Evolutionary conservation across 2,329 filamentous ascomycete species (phyloP).

Genomic region (Neocatenulostroma microsporum): DNA sequence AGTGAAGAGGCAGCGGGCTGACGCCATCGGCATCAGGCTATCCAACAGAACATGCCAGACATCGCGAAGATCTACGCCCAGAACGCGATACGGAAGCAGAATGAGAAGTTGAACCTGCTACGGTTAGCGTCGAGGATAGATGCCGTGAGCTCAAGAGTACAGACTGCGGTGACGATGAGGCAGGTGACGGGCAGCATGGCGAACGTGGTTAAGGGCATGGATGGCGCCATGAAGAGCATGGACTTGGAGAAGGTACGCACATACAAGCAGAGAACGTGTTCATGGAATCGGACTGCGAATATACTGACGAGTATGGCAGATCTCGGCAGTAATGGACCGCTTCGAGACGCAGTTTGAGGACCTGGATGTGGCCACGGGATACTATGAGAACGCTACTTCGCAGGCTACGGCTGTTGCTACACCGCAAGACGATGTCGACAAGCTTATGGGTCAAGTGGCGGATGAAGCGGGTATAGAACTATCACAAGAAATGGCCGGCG

Average conservation of each 20-base stretch:
- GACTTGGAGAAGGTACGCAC: constrained; percentile 51
- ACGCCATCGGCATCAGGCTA: constrained; percentile 37
- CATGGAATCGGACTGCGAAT: not conserved
- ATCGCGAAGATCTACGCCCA: constrained; percentile 58
- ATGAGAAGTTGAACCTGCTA: constrained; percentile 54
- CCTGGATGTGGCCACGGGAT: constrained; percentile 49
- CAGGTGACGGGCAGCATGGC: constrained; percentile 55
- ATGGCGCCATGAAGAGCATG: constrained; percentile 56
- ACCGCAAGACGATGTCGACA: constrained; percentile 78
- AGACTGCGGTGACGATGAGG: constrained; percentile 57
- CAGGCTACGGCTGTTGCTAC: constrained; percentile 67
- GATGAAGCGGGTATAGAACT: constrained; percentile 83
- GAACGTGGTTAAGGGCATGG: constrained; percentile 56
- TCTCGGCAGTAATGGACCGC: constrained; percentile 58
- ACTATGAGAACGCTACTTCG: constrained; percentile 79
- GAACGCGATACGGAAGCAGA: constrained; percentile 56
- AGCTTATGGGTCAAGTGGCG: constrained; percentile 74
- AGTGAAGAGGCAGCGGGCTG: not conserved
- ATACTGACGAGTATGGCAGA: constrained; percentile 37
- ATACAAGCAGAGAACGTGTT: not conserved
- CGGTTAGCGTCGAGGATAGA: constrained; percentile 52
- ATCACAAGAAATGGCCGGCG: constrained; percentile 61
- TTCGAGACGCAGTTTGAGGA: constrained; percentile 53
- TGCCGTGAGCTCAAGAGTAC: constrained; percentile 52
- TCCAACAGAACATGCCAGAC: constrained; percentile 50